Conservation (phyloP, 2,329 filamentous ascomycete genomes). For the Aspergillus pseudotamarii region DNA sequence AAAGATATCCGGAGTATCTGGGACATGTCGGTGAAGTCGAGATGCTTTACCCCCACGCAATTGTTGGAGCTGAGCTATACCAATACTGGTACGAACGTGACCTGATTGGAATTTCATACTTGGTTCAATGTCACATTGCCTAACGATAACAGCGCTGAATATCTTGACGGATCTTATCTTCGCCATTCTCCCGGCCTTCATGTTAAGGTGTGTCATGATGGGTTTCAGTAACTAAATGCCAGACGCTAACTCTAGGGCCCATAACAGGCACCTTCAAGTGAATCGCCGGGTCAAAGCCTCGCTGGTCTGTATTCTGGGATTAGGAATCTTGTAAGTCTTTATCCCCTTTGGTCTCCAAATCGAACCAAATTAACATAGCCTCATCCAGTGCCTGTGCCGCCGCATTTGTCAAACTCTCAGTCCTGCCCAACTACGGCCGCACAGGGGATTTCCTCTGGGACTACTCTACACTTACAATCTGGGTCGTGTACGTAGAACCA, state of each 20-base stretch:
- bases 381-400: slow-evolving; percentile 40
- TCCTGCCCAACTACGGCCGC: slow-evolving; percentile 44
- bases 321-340: slow-evolving; percentile 46
- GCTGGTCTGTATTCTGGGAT: slow-evolving; percentile 41
- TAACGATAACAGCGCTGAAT: slow-evolving; percentile 31
- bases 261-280: slow-evolving; percentile 39
- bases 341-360: too few species aligned
- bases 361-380: not conserved
- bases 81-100: slow-evolving; percentile 32
- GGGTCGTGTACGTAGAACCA: slow-evolving; percentile 37
- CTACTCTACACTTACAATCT: slow-evolving; percentile 52
- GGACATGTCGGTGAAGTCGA: slow-evolving; percentile 43
- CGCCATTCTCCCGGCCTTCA: slow-evolving; percentile 44
- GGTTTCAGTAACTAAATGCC: too few species aligned
- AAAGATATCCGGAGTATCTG: slow-evolving; percentile 50
- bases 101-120: not conserved
- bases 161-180: slow-evolving; percentile 47
- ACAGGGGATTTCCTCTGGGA: slow-evolving; percentile 50
- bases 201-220: slow-evolving; percentile 34
- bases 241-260: not conserved
- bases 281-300: slow-evolving; percentile 40
- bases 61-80: slow-evolving; percentile 49
- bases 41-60: slow-evolving; percentile 47
- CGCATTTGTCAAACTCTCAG: slow-evolving; percentile 47
- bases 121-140: not conserved